Conservation (phyloP, 805 yeast genomes). For the Barnettozyma wickerhamii region DNA sequence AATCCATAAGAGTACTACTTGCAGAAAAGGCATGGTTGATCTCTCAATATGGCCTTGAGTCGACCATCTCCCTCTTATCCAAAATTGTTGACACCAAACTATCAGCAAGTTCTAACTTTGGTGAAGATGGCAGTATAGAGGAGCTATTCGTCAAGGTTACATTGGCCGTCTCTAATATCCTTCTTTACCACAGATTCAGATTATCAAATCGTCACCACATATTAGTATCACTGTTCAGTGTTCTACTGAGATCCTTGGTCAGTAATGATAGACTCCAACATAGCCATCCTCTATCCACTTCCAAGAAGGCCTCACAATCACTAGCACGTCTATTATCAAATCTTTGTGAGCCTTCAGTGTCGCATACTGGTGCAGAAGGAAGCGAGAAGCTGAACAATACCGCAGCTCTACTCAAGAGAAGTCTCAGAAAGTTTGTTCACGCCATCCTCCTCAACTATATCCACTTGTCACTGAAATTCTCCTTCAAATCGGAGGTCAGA, state of each 20-base stretch:
- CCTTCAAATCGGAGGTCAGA: constrained; percentile 43
- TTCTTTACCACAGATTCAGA: constrained; percentile 67
- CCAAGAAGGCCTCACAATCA: constrained; percentile 39
- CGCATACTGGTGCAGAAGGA: constrained; percentile 24
- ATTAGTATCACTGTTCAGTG: constrained; percentile 42
- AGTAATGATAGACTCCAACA: constrained; percentile 11
- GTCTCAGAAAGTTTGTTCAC: constrained; percentile 61
- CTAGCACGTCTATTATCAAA: constrained; percentile 58
- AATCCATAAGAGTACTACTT: constrained; percentile 37
- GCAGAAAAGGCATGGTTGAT: constrained; percentile 53
- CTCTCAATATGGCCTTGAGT: constrained; percentile 63
- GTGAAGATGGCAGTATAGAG: constrained; percentile 4
- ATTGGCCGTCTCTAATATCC: constrained; percentile 51
- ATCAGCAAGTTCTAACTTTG: not conserved
- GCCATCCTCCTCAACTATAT: constrained; percentile 57
- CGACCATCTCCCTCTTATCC: constrained; percentile 39
- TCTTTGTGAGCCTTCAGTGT: constrained; percentile 65
- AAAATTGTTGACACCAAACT: constrained; percentile 18
- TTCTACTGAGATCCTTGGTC: constrained; percentile 46
- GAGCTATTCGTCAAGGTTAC: constrained; percentile 31
- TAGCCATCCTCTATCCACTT: constrained; percentile 17
- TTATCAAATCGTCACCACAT: constrained; percentile 72
- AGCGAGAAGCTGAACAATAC: constrained; percentile 46
- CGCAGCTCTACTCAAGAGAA: constrained; percentile 48
- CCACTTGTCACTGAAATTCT: constrained; percentile 43